phyloP scores from a whole-genome alignment of 441 rosid species.

The Biscutella laevigata region DNA sequence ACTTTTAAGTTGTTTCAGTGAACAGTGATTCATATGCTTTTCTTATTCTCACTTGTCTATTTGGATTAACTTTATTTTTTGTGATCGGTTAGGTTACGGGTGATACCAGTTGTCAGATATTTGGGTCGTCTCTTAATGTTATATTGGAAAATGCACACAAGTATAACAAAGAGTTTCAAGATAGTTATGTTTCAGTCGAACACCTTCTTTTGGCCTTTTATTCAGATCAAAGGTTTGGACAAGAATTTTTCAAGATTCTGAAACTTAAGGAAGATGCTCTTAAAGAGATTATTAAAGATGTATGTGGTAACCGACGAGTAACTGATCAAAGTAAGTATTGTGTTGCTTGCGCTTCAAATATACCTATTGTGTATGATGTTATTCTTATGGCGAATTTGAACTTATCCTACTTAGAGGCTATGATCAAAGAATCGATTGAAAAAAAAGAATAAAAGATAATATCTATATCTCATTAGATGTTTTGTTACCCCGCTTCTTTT shows the following conservation, averaged over 20 bases:
- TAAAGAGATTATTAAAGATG: conserved; percentile 61
- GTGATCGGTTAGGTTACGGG: conserved; percentile 44
- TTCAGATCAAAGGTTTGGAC: conserved; percentile 70
- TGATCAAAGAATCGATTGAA: not conserved
- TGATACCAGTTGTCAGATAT: conserved; percentile 52
- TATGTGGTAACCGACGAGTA: conserved; percentile 79
- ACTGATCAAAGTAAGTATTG: conserved; percentile 66
- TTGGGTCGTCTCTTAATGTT: conserved; percentile 46
- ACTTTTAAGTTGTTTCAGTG: too few relatives aligned
- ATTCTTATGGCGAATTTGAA: not conserved
- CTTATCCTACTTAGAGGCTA: not conserved
- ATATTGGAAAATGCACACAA: conserved; percentile 53
- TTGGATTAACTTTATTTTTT: not conserved
- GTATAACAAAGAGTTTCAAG: conserved; percentile 67
- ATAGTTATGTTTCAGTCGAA: conserved; percentile 72
- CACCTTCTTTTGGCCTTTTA: conserved; percentile 56
- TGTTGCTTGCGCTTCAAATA: not conserved
- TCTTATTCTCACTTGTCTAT: too few relatives aligned
- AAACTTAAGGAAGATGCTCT: conserved; percentile 53
- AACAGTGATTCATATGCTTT: too few relatives aligned
- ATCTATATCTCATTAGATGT: not conserved
- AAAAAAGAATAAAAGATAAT: not conserved
- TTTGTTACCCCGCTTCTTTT: not conserved
- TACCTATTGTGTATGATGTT: not conserved
- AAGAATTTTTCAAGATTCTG: conserved; percentile 45